phyloP scores from a whole-genome alignment of 192 early-diverging fungal species.

The Umbelopsis sp. region DNA sequence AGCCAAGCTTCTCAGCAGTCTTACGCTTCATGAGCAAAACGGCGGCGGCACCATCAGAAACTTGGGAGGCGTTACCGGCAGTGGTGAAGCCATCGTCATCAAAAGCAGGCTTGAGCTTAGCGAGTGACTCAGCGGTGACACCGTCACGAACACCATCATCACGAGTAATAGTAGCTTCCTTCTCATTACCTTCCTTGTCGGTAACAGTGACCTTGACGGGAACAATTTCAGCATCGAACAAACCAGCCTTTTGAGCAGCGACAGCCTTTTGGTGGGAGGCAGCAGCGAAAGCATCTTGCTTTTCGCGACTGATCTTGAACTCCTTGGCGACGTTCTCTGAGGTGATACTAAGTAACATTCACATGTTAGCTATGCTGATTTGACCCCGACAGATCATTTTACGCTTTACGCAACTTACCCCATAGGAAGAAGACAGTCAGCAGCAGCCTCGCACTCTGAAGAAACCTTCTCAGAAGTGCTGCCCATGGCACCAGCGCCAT shows the following conservation, averaged over 20 bases:
- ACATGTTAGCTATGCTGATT: background rate
- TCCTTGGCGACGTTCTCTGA: constrained; percentile 96
- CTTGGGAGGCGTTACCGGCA: constrained; percentile 96
- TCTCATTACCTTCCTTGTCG: constrained; percentile 77
- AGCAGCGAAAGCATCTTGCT: constrained; percentile 91
- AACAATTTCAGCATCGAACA: constrained; percentile 91
- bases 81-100: constrained; percentile 82
- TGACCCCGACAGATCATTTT: constrained; percentile 15
- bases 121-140: constrained; percentile 77
- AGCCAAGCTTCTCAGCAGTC: constrained; percentile 81
- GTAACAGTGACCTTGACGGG: constrained; percentile 74
- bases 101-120: constrained; percentile 90
- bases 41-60: constrained; percentile 97
- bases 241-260: constrained; percentile 87
- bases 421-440: constrained; percentile 88
- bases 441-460: constrained; percentile 64
- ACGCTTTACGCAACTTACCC: constrained; percentile 42
- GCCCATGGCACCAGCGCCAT: constrained; percentile 80
- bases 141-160: constrained; percentile 93
- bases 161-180: constrained; percentile 70
- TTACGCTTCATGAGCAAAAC: constrained; percentile 94
- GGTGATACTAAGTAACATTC: constrained; percentile 65
- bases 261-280: constrained; percentile 85
- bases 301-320: constrained; percentile 81
- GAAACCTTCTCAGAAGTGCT: constrained; percentile 74